Evolutionary conservation across 164 flowering plant genomes (phyloP).

Genomic region (Taxillus chinensis): DNA sequence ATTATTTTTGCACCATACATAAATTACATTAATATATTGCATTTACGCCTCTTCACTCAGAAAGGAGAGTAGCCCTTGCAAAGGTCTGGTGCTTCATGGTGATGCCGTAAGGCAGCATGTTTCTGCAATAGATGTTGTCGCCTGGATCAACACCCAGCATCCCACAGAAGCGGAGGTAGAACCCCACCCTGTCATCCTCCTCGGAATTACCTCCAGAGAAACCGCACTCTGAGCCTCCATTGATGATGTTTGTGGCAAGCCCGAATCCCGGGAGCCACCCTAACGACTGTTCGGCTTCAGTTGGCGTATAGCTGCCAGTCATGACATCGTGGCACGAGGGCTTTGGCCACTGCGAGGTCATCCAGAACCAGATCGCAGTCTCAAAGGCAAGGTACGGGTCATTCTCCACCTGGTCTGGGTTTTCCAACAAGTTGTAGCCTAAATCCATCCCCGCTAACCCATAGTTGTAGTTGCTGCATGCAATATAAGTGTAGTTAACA

Average conservation of each 20-base stretch:
- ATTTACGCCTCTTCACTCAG: no score
- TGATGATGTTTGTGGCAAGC: background rate
- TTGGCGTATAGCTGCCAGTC: background rate
- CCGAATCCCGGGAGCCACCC: background rate
- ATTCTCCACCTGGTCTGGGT: background rate
- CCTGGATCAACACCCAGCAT: background rate
- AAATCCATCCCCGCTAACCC: background rate
- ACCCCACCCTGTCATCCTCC: background rate
- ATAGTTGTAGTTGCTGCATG: background rate
- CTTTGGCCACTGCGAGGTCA: background rate
- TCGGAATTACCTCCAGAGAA: background rate
- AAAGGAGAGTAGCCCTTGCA: no score
- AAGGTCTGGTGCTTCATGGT: no score
- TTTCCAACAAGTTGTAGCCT: background rate
- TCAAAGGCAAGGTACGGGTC: background rate
- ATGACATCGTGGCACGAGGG: background rate
- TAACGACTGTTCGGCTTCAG: background rate
- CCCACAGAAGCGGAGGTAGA: background rate
- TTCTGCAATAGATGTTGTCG: background rate
- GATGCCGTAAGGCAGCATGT: background rate
- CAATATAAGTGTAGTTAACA: background rate
- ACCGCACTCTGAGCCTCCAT: background rate
- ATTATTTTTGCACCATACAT: no score
- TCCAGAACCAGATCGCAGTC: background rate
- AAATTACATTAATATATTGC: no score